phyloP scores from a whole-genome alignment of 352 stramenopile species.

The Achlya hypogyna region DNA sequence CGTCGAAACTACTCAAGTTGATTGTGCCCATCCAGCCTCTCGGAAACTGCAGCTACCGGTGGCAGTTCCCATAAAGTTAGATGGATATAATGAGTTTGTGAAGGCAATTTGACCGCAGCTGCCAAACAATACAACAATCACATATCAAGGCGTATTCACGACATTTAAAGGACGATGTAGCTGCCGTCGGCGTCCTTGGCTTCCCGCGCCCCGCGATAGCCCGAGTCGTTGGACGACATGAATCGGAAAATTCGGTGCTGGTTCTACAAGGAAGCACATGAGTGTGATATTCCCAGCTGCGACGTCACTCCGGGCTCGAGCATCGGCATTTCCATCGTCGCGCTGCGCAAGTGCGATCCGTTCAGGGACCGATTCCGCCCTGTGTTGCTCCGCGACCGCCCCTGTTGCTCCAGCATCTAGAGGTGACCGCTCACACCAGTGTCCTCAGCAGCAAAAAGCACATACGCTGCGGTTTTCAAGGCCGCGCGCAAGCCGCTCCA shows the following conservation, averaged over 20 bases:
- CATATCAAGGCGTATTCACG: too few relatives aligned
- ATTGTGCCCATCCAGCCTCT: too few relatives aligned
- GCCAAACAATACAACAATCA: too few relatives aligned
- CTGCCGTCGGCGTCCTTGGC: neutral
- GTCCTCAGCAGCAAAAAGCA: neutral
- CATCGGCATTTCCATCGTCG: neutral
- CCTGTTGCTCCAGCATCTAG: neutral
- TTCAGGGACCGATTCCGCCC: neutral
- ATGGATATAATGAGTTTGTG: too few relatives aligned
- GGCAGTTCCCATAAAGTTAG: too few relatives aligned
- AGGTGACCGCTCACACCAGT: neutral
- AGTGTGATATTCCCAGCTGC: neutral
- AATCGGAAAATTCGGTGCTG: neutral
- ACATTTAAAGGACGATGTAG: neutral
- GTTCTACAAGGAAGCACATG: too few relatives aligned
- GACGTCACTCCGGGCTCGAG: neutral
- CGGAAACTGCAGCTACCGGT: too few relatives aligned
- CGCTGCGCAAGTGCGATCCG: neutral
- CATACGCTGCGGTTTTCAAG: neutral
- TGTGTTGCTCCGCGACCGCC: neutral
- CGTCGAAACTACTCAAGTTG: too few relatives aligned
- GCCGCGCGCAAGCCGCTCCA: neutral
- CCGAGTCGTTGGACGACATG: neutral
- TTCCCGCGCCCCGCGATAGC: neutral
- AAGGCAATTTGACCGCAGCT: too few relatives aligned